phyloP scores from a whole-genome alignment of 352 stramenopile species.

The Pseudoperonospora humuli region DNA sequence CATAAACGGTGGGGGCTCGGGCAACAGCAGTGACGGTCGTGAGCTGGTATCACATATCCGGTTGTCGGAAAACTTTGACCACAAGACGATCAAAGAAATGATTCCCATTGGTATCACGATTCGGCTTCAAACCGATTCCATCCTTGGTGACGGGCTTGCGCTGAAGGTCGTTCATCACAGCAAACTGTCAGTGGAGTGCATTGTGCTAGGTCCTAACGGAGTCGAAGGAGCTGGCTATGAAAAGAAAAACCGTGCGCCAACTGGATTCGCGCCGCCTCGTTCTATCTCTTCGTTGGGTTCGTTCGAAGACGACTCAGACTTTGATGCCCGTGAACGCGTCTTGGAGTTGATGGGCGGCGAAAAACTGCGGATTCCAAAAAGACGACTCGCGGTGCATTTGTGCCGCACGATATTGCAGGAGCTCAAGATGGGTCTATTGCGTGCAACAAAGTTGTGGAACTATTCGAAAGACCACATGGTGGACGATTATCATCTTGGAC shows the following conservation, averaged over 20 bases:
- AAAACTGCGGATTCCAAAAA: constrained; percentile 72
- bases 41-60: constrained; percentile 68
- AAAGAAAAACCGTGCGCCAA: constrained; percentile 8
- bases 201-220: constrained; percentile 55
- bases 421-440: constrained; percentile 56
- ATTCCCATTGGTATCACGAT: constrained; percentile 82
- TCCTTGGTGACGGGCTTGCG: constrained; percentile 63
- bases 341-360: constrained; percentile 79
- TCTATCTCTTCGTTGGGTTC: constrained; percentile 32
- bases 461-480: constrained; percentile 73
- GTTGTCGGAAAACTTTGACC: constrained; percentile 84
- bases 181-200: constrained; percentile 78
- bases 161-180: constrained; percentile 80
- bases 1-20: constrained; percentile 4
- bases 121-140: constrained; percentile 63
- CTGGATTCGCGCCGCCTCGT: constrained; percentile 23
- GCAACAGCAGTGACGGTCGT: constrained; percentile 28
- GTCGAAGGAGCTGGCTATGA: constrained; percentile 8
- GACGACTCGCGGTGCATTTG: constrained; percentile 66
- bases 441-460: constrained; percentile 79
- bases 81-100: constrained; percentile 88
- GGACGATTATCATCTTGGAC: constrained; percentile 72
- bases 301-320: constrained; percentile 31
- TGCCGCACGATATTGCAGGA: constrained; percentile 63
- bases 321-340: constrained; percentile 43